These are phyloP conservation scores for Spatholobus suberectus DNA, from an alignment of 306 rosid species.

Conservation along the genomic window DNA sequence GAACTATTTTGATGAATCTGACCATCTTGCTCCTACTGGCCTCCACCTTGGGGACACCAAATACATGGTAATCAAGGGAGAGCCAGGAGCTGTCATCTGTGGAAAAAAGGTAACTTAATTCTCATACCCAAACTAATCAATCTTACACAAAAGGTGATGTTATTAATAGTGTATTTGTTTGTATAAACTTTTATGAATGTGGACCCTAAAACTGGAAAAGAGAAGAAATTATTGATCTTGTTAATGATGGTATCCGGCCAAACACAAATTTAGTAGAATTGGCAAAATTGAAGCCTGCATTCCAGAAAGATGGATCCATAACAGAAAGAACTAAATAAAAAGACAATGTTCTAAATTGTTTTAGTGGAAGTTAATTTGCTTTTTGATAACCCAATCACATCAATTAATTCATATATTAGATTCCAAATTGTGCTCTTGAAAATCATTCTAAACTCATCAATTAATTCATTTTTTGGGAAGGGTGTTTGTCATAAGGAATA, in stretches of 20 bases:
- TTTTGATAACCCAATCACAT: neutral
- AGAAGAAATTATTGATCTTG: slow-evolving; percentile 65
- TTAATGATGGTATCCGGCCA: slow-evolving; percentile 80
- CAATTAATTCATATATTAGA: neutral
- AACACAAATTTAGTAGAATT: slow-evolving; percentile 59
- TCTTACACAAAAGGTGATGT: no score
- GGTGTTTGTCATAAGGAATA: no score
- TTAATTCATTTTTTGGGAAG: neutral
- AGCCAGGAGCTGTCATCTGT: slow-evolving; percentile 93
- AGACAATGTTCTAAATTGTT: neutral
- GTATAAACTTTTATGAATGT: slow-evolving; percentile 15
- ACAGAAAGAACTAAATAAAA: slow-evolving; percentile 47
- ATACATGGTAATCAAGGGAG: slow-evolving; percentile 97
- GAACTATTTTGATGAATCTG: slow-evolving; percentile 94
- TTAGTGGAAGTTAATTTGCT: neutral
- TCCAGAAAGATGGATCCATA: slow-evolving; percentile 73
- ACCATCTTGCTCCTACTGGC: slow-evolving; percentile 94
- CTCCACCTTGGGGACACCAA: slow-evolving; percentile 72
- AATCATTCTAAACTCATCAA: no score
- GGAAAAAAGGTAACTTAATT: slow-evolving; percentile 87
- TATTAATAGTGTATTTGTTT: no score
- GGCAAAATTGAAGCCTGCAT: slow-evolving; percentile 85
- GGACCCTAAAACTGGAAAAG: slow-evolving; percentile 79
- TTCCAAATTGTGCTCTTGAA: no score
- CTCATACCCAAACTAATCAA: neutral